Conservation (phyloP, 257 asterid species). For the Prunella vulgaris region DNA sequence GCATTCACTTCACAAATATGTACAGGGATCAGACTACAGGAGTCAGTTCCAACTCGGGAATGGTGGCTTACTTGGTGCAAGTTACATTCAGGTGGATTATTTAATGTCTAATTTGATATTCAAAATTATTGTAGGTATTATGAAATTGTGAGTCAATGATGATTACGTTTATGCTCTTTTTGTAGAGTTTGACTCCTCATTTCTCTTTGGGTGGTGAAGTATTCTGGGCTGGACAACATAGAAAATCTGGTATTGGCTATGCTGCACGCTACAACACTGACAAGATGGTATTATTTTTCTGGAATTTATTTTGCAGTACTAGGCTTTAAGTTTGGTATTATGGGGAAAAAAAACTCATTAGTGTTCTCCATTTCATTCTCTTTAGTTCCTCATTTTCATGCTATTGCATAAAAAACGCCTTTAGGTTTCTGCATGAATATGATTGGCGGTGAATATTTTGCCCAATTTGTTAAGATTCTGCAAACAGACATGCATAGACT, state of each 20-base stretch:
- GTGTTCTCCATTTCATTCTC: not conserved
- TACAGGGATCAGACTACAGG: constrained; percentile 85
- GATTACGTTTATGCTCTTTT: constrained; percentile 12
- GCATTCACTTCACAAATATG: constrained; percentile 17
- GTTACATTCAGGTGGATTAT: constrained; percentile 80
- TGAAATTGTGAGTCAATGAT: constrained; percentile 4
- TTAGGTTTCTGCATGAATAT: not conserved
- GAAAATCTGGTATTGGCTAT: constrained; percentile 92
- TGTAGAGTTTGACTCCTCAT: constrained; percentile 78
- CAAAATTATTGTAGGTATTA: not conserved
- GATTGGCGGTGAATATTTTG: not conserved
- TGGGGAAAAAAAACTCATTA: not conserved
- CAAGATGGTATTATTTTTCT: constrained; percentile 60
- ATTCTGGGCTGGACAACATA: constrained; percentile 98
- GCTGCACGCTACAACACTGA: constrained; percentile 92
- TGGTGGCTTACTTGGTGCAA: constrained; percentile 88
- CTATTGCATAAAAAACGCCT: not conserved
- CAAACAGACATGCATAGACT: not conserved
- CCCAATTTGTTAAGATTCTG: not conserved
- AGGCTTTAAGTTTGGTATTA: not conserved
- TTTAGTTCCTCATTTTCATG: not conserved
- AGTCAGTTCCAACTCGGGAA: constrained; percentile 78
- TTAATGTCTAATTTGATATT: constrained; percentile 9
- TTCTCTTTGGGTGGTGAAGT: constrained; percentile 91
- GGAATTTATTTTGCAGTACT: not conserved